phyloP scores from a whole-genome alignment of 768 basidiomycete species.

The Lyophyllum semitale region DNA sequence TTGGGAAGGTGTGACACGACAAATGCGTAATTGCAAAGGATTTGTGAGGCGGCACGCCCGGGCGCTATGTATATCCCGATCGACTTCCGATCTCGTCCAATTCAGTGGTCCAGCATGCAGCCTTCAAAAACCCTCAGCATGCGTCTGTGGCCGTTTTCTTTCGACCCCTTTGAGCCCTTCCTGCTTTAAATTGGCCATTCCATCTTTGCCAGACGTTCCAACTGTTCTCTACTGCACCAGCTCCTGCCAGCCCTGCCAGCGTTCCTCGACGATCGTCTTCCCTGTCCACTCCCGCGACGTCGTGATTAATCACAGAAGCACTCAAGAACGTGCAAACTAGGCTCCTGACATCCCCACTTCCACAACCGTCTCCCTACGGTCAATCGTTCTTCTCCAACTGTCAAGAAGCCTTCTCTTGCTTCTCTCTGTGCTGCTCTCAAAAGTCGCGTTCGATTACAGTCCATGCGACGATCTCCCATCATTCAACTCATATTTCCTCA shows the following conservation, averaged over 20 bases:
- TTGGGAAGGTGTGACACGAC: slow-evolving; percentile 4
- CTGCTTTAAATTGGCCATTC: not conserved
- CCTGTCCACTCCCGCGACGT: slow-evolving; percentile 22
- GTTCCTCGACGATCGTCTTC: slow-evolving; percentile 16
- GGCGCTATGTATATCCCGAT: slow-evolving; percentile 16
- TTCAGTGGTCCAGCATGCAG: slow-evolving; percentile 5
- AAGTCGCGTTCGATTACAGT: slow-evolving; percentile 13
- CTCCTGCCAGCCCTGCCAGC: slow-evolving; percentile 9
- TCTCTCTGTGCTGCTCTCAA: not conserved
- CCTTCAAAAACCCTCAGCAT: slow-evolving; percentile 8
- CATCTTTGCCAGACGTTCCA: not conserved
- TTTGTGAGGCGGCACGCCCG: not conserved
- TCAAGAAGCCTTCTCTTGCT: slow-evolving; percentile 3
- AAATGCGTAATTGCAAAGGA: slow-evolving; percentile 1
- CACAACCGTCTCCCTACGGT: not conserved
- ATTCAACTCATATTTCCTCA: slow-evolving; percentile 12
- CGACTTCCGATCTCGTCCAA: slow-evolving; percentile 15
- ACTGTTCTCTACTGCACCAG: not conserved
- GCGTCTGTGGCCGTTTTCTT: not conserved
- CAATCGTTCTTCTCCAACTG: slow-evolving; percentile 11
- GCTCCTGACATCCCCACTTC: not conserved
- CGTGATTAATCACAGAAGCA: slow-evolving; percentile 18
- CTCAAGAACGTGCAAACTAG: slow-evolving; percentile 5
- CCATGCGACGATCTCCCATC: slow-evolving; percentile 33
- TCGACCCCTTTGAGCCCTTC: not conserved